These are phyloP conservation scores for Sugiyamaella pinicola DNA, from an alignment of 1,139 yeast species.

Conservation along the genomic window DNA sequence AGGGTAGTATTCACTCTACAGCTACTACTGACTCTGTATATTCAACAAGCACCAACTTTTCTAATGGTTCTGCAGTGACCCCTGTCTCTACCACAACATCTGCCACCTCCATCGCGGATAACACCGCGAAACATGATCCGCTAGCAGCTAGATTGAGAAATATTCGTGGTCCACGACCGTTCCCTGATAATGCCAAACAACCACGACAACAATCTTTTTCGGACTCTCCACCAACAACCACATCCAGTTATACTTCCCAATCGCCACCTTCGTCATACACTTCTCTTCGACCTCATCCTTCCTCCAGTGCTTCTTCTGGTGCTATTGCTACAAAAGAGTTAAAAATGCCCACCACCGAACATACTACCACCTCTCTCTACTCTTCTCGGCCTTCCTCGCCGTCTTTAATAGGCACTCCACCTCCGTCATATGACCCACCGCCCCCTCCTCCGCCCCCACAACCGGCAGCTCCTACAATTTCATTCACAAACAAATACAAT, in stretches of 20 bases:
- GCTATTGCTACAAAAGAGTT: not conserved
- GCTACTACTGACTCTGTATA: not conserved
- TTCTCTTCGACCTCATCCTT: no score
- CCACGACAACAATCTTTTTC: slow-evolving; percentile 4
- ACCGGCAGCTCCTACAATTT: slow-evolving; percentile 14
- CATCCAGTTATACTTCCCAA: slow-evolving; percentile 10
- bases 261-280: slow-evolving; percentile 6
- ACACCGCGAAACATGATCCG: slow-evolving; percentile 23
- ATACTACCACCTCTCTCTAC: not conserved
- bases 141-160: slow-evolving; percentile 31
- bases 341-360: not conserved
- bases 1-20: not conserved
- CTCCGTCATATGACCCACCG: slow-evolving; percentile 17
- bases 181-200: slow-evolving; percentile 9
- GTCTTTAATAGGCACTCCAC: slow-evolving; percentile 12
- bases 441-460: slow-evolving; percentile 22
- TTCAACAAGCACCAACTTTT: not conserved
- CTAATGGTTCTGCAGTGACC: not conserved
- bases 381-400: slow-evolving; percentile 5
- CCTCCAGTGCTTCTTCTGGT: not conserved
- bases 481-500: slow-evolving; percentile 7
- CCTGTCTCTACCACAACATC: not conserved
- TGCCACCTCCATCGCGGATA: not conserved
- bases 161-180: slow-evolving; percentile 31
- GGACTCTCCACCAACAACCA: not conserved